These are phyloP conservation scores for Synchytrium microbalum DNA, from an alignment of 371 early-diverging fungal genomes.

Conservation along the genomic window DNA sequence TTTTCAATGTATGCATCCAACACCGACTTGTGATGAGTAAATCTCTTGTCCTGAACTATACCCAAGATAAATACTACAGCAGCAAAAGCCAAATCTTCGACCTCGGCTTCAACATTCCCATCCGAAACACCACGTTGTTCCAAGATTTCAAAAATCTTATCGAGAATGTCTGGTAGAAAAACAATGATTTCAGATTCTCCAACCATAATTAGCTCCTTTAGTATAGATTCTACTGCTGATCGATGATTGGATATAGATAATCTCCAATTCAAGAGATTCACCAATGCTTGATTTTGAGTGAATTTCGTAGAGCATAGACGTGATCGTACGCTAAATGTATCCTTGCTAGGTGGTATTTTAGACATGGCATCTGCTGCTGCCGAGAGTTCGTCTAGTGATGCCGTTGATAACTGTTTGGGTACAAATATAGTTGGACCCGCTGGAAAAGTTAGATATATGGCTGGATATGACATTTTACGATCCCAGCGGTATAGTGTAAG, in stretches of 20 bases:
- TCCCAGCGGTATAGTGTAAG: conserved; percentile 62
- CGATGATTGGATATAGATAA: conserved; percentile 9
- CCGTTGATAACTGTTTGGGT: conserved; percentile 11
- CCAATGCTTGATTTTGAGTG: conserved; percentile 55
- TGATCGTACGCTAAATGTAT: conserved; percentile 46
- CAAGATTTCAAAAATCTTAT: conserved; percentile 55
- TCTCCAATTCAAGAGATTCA: conserved; percentile 61
- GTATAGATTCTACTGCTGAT: conserved; percentile 31
- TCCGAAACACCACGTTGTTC: too few relatives aligned
- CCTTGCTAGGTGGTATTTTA: conserved; percentile 39
- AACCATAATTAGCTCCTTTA: conserved; percentile 57
- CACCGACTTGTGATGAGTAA: conserved; percentile 51
- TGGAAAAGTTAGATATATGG: conserved; percentile 39
- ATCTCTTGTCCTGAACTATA: conserved; percentile 58
- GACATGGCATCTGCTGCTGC: conserved; percentile 19
- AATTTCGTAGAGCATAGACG: conserved; percentile 55
- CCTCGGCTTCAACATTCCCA: conserved; percentile 24
- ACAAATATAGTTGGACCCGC: conserved; percentile 22
- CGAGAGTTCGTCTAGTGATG: conserved; percentile 13
- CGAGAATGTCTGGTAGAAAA: conserved; percentile 56
- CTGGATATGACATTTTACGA: conserved; percentile 30
- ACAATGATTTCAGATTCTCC: conserved; percentile 65
- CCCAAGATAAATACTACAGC: conserved; percentile 50
- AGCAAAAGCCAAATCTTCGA: conserved; percentile 43
- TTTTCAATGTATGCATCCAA: conserved; percentile 57